These are phyloP conservation scores for Silene noctiflora DNA, from an alignment of 179 eudicot species.

Conservation along the genomic window DNA sequence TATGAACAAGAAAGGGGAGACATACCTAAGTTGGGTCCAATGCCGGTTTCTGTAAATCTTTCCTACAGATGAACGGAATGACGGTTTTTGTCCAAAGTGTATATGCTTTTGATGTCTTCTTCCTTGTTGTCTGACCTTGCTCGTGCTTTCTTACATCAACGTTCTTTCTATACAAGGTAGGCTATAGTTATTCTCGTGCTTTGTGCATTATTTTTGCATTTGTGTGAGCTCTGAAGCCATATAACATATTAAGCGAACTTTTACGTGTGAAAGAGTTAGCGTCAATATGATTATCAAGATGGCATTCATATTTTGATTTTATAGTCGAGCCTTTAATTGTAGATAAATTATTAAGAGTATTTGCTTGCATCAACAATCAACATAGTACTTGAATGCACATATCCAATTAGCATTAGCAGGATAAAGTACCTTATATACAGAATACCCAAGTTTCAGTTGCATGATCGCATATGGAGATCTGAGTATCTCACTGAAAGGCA, in stretches of 20 bases:
- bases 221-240: not conserved
- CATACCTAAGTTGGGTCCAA: not conserved
- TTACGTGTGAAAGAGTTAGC: not conserved
- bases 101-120: not conserved
- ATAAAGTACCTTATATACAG: not conserved
- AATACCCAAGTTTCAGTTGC: not conserved
- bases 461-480: not conserved
- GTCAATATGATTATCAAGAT: not conserved
- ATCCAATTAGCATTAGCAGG: slow-evolving; percentile 6
- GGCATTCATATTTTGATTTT: not conserved
- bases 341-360: not conserved
- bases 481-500: not conserved
- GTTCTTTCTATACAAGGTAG: not conserved
- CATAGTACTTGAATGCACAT: not conserved
- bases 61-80: not conserved
- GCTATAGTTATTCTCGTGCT: not conserved
- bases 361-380: not conserved
- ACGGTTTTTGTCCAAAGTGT: not conserved
- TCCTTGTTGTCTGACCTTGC: not conserved
- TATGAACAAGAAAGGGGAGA: not conserved
- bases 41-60: not conserved
- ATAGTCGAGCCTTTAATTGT: no score
- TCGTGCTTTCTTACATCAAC: not conserved
- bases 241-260: not conserved
- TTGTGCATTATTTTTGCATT: not conserved